A percentile compares a stretch with the other conserved stretches of the same genome.
Conservation (phyloP, 2,329 filamentous ascomycete species). For the Aspergillus alliaceus region DNA sequence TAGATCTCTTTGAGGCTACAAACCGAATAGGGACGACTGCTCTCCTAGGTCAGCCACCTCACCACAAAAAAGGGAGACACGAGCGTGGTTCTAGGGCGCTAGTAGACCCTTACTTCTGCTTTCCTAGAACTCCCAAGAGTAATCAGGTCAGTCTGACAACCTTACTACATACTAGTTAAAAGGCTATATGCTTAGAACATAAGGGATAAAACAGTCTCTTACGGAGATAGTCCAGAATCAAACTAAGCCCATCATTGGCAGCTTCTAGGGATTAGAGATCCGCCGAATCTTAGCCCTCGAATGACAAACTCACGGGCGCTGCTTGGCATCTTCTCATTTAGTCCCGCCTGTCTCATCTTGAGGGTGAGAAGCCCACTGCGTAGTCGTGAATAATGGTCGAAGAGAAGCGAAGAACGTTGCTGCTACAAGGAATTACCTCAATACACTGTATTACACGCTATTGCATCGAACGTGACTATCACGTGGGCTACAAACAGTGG, state of each 20-base stretch:
- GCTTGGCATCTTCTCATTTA: slow-evolving; percentile 29
- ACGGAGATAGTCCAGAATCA: slow-evolving; percentile 55
- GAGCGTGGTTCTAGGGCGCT: neutral
- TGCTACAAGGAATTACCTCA: neutral
- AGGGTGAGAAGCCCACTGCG: neutral
- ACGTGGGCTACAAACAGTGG: neutral
- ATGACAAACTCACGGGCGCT: slow-evolving; percentile 30
- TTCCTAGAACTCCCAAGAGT: slow-evolving; percentile 35
- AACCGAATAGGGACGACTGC: slow-evolving; percentile 57
- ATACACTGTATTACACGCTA: too few relatives aligned
- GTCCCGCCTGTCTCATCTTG: slow-evolving; percentile 43
- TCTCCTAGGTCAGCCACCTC: neutral
- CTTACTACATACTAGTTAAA: too few relatives aligned
- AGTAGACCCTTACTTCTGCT: slow-evolving; percentile 45
- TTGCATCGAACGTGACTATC: neutral
- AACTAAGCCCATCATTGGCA: slow-evolving; percentile 33
- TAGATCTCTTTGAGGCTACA: slow-evolving; percentile 8
- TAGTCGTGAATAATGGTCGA: neutral
- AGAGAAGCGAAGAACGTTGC: neutral
- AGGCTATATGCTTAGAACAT: neutral
- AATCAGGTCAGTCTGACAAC: neutral
- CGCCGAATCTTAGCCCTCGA: too few relatives aligned
- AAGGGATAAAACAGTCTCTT: slow-evolving; percentile 17
- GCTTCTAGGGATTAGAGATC: neutral
- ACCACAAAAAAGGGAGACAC: neutral